These are phyloP conservation scores for Cyberlindnera japonica DNA, from an alignment of 805 yeast genomes.

Conservation along the genomic window DNA sequence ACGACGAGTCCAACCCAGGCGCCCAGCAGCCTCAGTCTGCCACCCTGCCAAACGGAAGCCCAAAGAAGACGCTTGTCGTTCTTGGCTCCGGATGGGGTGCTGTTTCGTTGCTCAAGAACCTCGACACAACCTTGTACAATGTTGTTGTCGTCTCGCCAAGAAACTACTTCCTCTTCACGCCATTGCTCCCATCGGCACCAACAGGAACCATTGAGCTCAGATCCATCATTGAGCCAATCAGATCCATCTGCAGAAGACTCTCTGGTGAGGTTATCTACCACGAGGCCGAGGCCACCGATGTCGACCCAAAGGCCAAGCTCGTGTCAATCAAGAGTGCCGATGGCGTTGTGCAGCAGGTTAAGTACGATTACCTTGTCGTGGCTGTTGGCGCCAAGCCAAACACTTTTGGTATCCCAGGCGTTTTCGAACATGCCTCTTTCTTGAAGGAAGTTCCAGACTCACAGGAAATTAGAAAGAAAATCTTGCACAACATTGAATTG, in stretches of 20 bases:
- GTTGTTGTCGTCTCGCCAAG: slow-evolving; percentile 91
- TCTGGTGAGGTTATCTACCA: slow-evolving; percentile 76
- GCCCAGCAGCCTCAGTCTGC: slow-evolving; percentile 60
- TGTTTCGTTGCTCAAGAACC: slow-evolving; percentile 73
- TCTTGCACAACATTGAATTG: slow-evolving; percentile 86
- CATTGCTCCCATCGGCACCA: slow-evolving; percentile 91
- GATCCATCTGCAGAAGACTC: slow-evolving; percentile 76
- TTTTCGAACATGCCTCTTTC: slow-evolving; percentile 80
- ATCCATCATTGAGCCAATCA: slow-evolving; percentile 91
- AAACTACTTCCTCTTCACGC: slow-evolving; percentile 93
- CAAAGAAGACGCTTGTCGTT: slow-evolving; percentile 51
- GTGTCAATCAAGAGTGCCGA: slow-evolving; percentile 57
- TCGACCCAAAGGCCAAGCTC: slow-evolving; percentile 68
- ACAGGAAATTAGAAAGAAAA: slow-evolving; percentile 71
- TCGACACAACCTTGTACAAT: slow-evolving; percentile 84
- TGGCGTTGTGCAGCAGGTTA: slow-evolving; percentile 41
- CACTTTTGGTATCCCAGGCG: slow-evolving; percentile 94
- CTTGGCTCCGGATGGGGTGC: slow-evolving; percentile 96
- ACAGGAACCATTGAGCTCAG: slow-evolving; percentile 89
- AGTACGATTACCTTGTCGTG: slow-evolving; percentile 80
- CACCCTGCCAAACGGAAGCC: slow-evolving; percentile 42
- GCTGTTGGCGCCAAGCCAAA: slow-evolving; percentile 96
- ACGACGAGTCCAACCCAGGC: slow-evolving; percentile 58
- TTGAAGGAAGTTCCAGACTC: slow-evolving; percentile 90
- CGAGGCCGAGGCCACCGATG: slow-evolving; percentile 86